A percentile compares a stretch with the other conserved stretches of the same genome.
Evolutionary conservation across 2,329 filamentous ascomycete species (phyloP).

Genomic region (Aspergillus novofumigatus): DNA sequence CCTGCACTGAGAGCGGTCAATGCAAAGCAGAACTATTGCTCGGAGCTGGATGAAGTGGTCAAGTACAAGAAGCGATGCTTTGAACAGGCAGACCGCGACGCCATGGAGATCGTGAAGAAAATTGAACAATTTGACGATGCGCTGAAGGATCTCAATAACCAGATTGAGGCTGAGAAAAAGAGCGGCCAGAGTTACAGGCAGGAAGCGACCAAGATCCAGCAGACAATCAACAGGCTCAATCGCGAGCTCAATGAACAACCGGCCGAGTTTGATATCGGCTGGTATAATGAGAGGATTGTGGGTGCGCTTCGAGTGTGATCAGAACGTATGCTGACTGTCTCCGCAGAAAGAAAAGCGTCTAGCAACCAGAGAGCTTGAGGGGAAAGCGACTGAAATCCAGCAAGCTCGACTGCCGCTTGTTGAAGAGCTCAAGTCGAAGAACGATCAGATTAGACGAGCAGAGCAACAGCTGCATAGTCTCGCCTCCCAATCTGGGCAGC

Average conservation of each 20-base stretch:
- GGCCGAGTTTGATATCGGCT: constrained; percentile 62
- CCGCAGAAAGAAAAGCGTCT: constrained; percentile 54
- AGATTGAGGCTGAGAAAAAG: constrained; percentile 51
- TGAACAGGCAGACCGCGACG: constrained; percentile 50
- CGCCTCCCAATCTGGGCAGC: constrained; percentile 71
- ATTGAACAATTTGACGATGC: constrained; percentile 37
- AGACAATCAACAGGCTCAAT: constrained; percentile 60
- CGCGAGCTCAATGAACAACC: constrained; percentile 60
- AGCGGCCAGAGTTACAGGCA: constrained; percentile 49
- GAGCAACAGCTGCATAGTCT: constrained; percentile 55
- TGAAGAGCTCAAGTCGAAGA: constrained; percentile 32
- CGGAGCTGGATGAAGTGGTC: constrained; percentile 53
- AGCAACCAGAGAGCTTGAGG: constrained; percentile 31
- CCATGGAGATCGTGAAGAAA: constrained; percentile 37
- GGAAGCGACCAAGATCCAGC: constrained; percentile 49
- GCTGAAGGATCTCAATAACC: constrained; percentile 33
- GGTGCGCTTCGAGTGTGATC: constrained; percentile 28
- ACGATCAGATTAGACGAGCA: constrained; percentile 37
- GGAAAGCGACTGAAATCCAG: constrained; percentile 41
- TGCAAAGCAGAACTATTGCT: constrained; percentile 62
- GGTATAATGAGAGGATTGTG: constrained; percentile 71
- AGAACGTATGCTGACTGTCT: constrained; percentile 21
- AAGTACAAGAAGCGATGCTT: constrained; percentile 53
- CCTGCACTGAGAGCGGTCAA: constrained; percentile 68
- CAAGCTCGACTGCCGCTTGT: constrained; percentile 29